phyloP scores from a whole-genome alignment of 78 protist genomes.

The Anaeramoeba ignava region DNA sequence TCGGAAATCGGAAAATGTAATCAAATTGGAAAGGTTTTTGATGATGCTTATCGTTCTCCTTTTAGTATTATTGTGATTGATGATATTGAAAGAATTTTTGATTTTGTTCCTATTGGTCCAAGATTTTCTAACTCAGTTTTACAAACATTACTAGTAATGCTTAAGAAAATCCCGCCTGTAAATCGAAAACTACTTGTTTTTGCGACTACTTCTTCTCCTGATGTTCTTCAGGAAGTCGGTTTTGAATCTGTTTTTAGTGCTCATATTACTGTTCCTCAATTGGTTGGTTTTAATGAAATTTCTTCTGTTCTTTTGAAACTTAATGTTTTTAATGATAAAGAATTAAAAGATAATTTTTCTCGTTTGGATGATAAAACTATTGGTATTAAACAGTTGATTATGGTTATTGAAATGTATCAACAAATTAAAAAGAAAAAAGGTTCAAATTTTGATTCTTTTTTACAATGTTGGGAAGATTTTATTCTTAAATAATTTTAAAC shows the following conservation, averaged over 20 bases:
- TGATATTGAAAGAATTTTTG: background rate
- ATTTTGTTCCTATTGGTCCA: background rate
- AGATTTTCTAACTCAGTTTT: background rate
- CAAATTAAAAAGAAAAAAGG: too few relatives aligned
- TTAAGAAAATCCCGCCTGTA: background rate
- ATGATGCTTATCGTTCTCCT: background rate
- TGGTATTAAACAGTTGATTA: too few relatives aligned
- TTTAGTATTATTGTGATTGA: background rate
- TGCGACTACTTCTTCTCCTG: background rate
- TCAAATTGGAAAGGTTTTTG: background rate
- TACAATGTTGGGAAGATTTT: too few relatives aligned
- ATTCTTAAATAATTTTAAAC: too few relatives aligned
- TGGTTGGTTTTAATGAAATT: too few relatives aligned
- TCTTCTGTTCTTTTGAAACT: too few relatives aligned
- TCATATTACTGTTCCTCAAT: background rate
- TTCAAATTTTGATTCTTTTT: too few relatives aligned
- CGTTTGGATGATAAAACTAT: too few relatives aligned
- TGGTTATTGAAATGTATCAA: too few relatives aligned
- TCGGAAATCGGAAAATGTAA: background rate
- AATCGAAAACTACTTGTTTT: background rate
- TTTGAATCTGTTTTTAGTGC: background rate
- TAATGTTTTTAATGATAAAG: too few relatives aligned
- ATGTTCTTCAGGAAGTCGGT: background rate
- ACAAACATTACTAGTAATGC: background rate
- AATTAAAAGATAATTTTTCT: too few relatives aligned